phyloP scores from a whole-genome alignment of 1,284 basidiomycete genomes.

The Puccinia coronata region DNA sequence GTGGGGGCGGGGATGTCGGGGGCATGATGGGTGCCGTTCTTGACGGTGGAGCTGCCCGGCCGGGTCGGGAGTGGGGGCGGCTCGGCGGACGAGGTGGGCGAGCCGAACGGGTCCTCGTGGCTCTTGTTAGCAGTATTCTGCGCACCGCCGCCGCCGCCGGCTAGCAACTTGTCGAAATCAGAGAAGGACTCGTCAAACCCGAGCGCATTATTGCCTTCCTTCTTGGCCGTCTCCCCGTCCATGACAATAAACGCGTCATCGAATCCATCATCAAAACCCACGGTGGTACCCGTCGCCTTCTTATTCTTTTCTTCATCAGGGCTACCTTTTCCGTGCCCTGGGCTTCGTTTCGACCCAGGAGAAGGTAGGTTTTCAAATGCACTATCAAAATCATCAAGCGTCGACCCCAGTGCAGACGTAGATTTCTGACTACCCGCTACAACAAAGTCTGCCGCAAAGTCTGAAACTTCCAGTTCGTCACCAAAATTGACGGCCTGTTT shows the following conservation, averaged over 20 bases:
- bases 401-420: not conserved
- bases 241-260: constrained; percentile 32
- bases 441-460: constrained; percentile 41
- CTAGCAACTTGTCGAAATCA: constrained; percentile 24
- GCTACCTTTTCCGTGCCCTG: not conserved
- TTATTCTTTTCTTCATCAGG: not conserved
- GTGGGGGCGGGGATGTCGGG: not conserved
- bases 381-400: constrained; percentile 47
- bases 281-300: not conserved
- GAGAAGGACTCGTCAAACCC: constrained; percentile 48
- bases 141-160: not conserved
- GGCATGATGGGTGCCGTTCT: not conserved
- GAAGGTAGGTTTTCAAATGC: constrained; percentile 40
- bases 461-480: constrained; percentile 40
- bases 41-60: not conserved
- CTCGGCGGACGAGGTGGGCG: constrained; percentile 6
- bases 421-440: not conserved
- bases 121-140: not conserved
- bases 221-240: not conserved
- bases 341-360: constrained; percentile 1
- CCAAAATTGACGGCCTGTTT: constrained; percentile 16
- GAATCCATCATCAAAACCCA: constrained; percentile 22
- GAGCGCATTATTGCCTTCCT: not conserved
- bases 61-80: constrained; percentile 25
- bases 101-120: constrained; percentile 36